A percentile compares a stretch with the other conserved stretches of the same genome.
Conservation (phyloP, 441 rosid genomes). For the Corymbia calophylla region DNA sequence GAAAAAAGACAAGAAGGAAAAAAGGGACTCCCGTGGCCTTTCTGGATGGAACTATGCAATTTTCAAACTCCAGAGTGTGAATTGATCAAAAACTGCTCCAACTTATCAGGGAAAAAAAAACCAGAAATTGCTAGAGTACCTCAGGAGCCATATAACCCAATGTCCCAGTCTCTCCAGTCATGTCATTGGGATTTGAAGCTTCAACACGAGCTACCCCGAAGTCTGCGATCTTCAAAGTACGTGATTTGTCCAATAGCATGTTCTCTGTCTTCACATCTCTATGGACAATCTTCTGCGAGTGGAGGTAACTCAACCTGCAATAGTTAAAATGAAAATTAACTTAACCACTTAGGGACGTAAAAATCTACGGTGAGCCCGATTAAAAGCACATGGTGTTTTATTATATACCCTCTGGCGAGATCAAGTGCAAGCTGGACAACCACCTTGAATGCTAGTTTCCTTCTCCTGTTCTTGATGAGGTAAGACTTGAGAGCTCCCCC, state of each 20-base stretch:
- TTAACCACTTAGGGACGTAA: background rate
- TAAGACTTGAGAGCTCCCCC: conserved; percentile 13
- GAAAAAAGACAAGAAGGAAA: background rate
- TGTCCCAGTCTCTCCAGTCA: conserved; percentile 16
- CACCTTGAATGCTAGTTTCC: conserved; percentile 13
- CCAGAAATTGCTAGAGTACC: background rate
- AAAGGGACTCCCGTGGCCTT: background rate
- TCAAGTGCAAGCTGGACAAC: conserved; percentile 14
- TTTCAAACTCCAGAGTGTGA: background rate
- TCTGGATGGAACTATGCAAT: background rate
- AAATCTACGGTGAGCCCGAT: background rate
- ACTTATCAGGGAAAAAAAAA: background rate
- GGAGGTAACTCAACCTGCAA: conserved; percentile 6
- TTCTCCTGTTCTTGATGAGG: conserved; percentile 13
- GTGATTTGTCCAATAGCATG: conserved; percentile 12
- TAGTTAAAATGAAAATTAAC: background rate
- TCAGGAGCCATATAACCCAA: conserved; percentile 16
- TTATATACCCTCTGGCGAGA: conserved; percentile 13
- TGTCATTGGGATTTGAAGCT: conserved; percentile 15
- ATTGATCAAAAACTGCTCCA: background rate
- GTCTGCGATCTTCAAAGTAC: conserved; percentile 9
- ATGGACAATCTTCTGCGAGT: conserved; percentile 13
- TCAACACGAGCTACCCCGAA: conserved; percentile 14
- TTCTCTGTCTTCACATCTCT: conserved; percentile 16
- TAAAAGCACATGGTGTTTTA: background rate